phyloP scores from a whole-genome alignment of 345 rosid species.

The Ricinus communis region DNA sequence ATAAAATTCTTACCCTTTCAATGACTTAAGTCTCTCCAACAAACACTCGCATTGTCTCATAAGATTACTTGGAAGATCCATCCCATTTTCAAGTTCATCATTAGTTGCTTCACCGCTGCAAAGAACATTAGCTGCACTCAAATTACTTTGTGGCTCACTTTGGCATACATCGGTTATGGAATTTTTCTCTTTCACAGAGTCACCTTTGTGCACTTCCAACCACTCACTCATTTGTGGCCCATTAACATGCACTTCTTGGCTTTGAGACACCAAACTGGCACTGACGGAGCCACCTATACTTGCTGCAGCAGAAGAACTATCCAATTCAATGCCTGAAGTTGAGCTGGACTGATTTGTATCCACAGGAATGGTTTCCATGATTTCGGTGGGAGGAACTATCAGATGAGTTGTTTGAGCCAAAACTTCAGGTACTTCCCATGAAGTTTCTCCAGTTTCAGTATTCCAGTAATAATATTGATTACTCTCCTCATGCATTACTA shows the following conservation, averaged over 20 bases:
- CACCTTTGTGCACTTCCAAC: conserved; percentile 35
- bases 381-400: conserved; percentile 31
- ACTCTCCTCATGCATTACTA: conserved; percentile 88
- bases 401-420: conserved; percentile 43
- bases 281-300: conserved; percentile 19
- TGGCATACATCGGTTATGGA: conserved; percentile 26
- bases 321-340: conserved; percentile 28
- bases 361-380: conserved; percentile 29
- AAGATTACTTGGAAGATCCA: conserved; percentile 50
- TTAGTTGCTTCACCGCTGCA: conserved; percentile 21
- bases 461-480: conserved; percentile 94
- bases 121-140: conserved; percentile 27
- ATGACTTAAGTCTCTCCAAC: conserved; percentile 70
- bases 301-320: conserved; percentile 33
- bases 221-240: conserved; percentile 25
- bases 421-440: conserved; percentile 80
- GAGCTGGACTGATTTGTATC: conserved; percentile 31
- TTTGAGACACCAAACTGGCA: conserved; percentile 30
- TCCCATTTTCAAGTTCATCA: conserved; percentile 31
- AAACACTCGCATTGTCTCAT: conserved; percentile 53
- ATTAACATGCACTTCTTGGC: conserved; percentile 23
- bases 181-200: conserved; percentile 27
- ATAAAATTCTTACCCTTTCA: conserved; percentile 54
- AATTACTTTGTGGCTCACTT: conserved; percentile 30
- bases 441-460: conserved; percentile 90